These are phyloP conservation scores for Cryptococcus maquisensis DNA, from an alignment of 1,284 basidiomycete species.

Conservation along the genomic window DNA sequence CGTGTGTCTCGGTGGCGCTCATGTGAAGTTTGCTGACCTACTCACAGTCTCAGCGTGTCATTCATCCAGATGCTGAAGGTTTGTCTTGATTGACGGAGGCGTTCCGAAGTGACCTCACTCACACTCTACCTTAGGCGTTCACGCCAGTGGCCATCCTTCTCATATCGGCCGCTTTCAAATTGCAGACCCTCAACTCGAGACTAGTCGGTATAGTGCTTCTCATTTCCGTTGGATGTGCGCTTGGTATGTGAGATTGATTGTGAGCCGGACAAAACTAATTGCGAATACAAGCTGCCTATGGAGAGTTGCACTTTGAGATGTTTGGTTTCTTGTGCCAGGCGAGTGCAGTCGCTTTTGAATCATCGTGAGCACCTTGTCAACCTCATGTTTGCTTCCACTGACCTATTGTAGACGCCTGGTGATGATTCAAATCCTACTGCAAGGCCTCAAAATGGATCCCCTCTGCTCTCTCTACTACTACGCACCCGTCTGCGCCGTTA, in stretches of 20 bases:
- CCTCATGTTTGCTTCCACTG: background rate
- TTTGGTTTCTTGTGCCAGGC: slow-evolving; percentile 80
- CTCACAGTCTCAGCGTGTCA: slow-evolving; percentile 71
- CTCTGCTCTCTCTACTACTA: slow-evolving; percentile 94
- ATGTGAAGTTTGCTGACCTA: slow-evolving; percentile 2
- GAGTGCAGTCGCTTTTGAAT: slow-evolving; percentile 60
- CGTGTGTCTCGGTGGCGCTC: slow-evolving; percentile 1
- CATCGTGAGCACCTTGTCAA: slow-evolving; percentile 23
- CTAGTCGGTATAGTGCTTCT: slow-evolving; percentile 70
- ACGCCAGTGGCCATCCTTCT: slow-evolving; percentile 89
- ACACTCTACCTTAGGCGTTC: slow-evolving; percentile 64
- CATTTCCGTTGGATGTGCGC: slow-evolving; percentile 57
- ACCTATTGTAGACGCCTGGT: slow-evolving; percentile 62
- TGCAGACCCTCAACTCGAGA: slow-evolving; percentile 75
- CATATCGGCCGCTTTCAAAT: slow-evolving; percentile 81
- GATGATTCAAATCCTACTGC: slow-evolving; percentile 69
- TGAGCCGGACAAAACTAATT: background rate
- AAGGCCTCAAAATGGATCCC: slow-evolving; percentile 70
- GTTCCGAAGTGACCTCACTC: background rate
- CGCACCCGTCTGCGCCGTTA: slow-evolving; percentile 81
- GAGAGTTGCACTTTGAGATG: slow-evolving; percentile 79
- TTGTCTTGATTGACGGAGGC: slow-evolving; percentile 3
- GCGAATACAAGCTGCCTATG: slow-evolving; percentile 53
- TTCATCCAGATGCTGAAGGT: slow-evolving; percentile 99
- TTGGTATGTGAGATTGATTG: slow-evolving; percentile 56